Conservation (phyloP, 805 yeast species). For the Blastobotrys chiropterorum region DNA sequence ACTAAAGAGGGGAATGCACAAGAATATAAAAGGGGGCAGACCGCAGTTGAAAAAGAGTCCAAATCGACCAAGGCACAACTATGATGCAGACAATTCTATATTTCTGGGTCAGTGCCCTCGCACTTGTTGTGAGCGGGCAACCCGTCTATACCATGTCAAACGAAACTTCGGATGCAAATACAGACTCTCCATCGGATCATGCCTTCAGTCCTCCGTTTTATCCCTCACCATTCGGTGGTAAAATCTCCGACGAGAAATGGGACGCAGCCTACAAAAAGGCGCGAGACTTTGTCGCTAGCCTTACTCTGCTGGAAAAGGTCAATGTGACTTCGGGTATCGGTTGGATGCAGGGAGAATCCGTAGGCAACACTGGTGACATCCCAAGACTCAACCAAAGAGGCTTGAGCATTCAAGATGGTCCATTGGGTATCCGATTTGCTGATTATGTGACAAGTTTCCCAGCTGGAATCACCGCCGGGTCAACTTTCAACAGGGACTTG, state of each 20-base stretch:
- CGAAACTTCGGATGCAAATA: not conserved
- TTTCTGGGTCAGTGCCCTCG: not conserved
- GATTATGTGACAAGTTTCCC: constrained; percentile 53
- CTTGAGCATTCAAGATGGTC: constrained; percentile 56
- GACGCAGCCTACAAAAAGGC: constrained; percentile 51
- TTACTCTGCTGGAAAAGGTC: constrained; percentile 52
- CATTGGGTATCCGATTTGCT: constrained; percentile 48
- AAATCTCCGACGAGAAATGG: constrained; percentile 39
- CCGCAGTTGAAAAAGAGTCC: not conserved
- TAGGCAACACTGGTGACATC: constrained; percentile 53
- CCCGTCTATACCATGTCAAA: not conserved
- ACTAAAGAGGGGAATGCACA: too few relatives aligned
- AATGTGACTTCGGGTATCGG: constrained; percentile 61
- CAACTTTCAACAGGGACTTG: constrained; percentile 50
- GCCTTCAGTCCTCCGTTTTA: constrained; percentile 12
- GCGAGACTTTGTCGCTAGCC: constrained; percentile 45
- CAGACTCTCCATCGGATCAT: not conserved
- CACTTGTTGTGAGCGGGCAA: not conserved
- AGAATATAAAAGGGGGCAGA: not conserved
- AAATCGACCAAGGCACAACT: not conserved
- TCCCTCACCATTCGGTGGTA: constrained; percentile 18
- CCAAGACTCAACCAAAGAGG: constrained; percentile 48
- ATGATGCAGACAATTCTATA: not conserved
- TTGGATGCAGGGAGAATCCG: constrained; percentile 49
- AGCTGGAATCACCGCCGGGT: constrained; percentile 50